A percentile compares a stretch with the other conserved stretches of the same genome.
phyloP scores from a whole-genome alignment of 441 rosid species.

The Omphalea diandra region DNA sequence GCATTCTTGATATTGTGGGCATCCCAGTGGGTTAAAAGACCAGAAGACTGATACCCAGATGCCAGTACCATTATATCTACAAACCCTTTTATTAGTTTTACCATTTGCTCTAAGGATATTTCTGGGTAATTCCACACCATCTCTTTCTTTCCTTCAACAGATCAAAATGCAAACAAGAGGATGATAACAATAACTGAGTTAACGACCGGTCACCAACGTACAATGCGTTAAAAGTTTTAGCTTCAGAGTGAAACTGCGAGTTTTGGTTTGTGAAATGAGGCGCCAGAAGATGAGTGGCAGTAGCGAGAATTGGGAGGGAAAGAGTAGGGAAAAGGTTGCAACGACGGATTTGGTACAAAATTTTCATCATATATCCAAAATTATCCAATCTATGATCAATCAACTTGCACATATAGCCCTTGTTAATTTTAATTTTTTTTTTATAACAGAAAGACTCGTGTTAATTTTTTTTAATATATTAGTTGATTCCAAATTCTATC shows the following conservation, averaged over 20 bases:
- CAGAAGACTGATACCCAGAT: conserved; percentile 83
- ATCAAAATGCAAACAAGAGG: not conserved
- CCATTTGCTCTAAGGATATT: conserved; percentile 51
- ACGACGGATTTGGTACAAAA: too few relatives aligned
- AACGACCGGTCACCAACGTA: not conserved
- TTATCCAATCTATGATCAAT: too few relatives aligned
- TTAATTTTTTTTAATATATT: too few relatives aligned
- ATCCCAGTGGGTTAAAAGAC: conserved; percentile 68
- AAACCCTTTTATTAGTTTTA: conserved; percentile 67
- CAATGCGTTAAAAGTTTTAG: not conserved
- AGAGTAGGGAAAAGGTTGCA: too few relatives aligned
- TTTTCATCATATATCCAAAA: too few relatives aligned
- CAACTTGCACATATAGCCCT: too few relatives aligned
- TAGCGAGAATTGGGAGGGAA: too few relatives aligned
- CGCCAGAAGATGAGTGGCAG: not conserved
- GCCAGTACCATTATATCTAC: conserved; percentile 67
- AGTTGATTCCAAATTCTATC: too few relatives aligned
- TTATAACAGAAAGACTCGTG: too few relatives aligned
- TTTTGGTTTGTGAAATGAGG: not conserved
- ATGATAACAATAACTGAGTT: not conserved
- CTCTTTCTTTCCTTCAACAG: not conserved
- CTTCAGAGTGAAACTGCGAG: not conserved
- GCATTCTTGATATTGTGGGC: conserved; percentile 52
- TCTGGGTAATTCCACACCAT: conserved; percentile 79
- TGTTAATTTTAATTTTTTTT: too few relatives aligned